Percentiles rank a stretch among this genome's conserved stretches.
These are phyloP conservation scores for Pittosporum tobira DNA, from an alignment of 129 eudicot genomes.

Conservation along the genomic window DNA sequence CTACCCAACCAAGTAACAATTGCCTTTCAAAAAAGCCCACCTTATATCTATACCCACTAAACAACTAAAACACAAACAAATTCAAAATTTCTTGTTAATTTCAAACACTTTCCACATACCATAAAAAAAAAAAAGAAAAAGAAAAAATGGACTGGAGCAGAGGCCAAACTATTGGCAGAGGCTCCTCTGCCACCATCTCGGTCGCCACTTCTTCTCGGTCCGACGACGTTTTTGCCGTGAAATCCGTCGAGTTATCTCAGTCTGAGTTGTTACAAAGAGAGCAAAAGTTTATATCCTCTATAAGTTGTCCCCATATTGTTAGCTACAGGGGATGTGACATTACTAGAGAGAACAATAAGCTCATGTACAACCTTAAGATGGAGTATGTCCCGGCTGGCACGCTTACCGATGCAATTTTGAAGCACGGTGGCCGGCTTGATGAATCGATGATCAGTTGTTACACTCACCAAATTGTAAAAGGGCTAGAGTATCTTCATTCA, in stretches of 20 bases:
- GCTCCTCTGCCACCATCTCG: slow-evolving; percentile 68
- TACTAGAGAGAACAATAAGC: slow-evolving; percentile 30
- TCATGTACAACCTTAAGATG: slow-evolving; percentile 46
- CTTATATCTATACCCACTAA: slow-evolving; percentile 17
- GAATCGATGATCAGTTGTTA: slow-evolving; percentile 26
- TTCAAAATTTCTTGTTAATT: background rate
- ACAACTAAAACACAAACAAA: slow-evolving; percentile 7
- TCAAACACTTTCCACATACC: slow-evolving; percentile 14
- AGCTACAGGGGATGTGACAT: slow-evolving; percentile 53
- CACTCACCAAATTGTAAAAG: slow-evolving; percentile 42
- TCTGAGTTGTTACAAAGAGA: slow-evolving; percentile 47
- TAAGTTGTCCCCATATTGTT: slow-evolving; percentile 39
- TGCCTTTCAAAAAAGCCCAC: slow-evolving; percentile 19
- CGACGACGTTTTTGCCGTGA: slow-evolving; percentile 53
- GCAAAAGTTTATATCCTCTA: slow-evolving; percentile 32
- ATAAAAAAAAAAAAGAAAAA: no score
- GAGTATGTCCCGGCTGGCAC: slow-evolving; percentile 50
- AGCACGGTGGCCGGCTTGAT: slow-evolving; percentile 23
- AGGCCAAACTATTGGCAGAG: slow-evolving; percentile 65
- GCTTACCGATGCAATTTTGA: slow-evolving; percentile 25
- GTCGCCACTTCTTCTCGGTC: slow-evolving; percentile 30
- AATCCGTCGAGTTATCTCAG: slow-evolving; percentile 34
- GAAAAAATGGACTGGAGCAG: slow-evolving; percentile 65
- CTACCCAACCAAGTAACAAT: slow-evolving; percentile 47
- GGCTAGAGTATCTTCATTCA: slow-evolving; percentile 59